phyloP scores from a whole-genome alignment of 2,329 filamentous ascomycete genomes.

The Phialophora tarda region DNA sequence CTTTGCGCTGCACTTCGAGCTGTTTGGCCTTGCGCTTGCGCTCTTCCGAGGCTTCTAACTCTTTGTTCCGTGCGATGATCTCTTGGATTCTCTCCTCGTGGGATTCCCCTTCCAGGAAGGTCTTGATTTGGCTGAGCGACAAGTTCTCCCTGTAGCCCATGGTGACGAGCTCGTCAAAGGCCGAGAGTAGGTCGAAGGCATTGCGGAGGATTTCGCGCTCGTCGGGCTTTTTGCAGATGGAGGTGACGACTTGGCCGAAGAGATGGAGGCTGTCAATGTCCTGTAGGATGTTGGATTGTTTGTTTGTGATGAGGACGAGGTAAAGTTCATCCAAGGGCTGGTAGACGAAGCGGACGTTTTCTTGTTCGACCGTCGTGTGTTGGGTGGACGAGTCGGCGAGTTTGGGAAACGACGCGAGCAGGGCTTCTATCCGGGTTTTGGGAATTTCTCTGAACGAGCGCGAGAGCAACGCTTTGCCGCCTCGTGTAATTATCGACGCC shows the following conservation, averaged over 20 bases:
- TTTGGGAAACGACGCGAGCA: conserved; percentile 97
- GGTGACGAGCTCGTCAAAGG: conserved; percentile 96
- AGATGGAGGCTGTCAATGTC: conserved; percentile 98
- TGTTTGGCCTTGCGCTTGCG: conserved; percentile 99
- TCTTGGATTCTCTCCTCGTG: conserved; percentile 99
- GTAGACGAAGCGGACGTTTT: conserved; percentile 99
- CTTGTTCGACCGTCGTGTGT: conserved; percentile 97
- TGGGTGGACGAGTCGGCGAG: conserved; percentile 94
- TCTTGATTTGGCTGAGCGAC: conserved; percentile 96
- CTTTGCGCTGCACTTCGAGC: conserved; percentile 97
- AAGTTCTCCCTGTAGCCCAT: conserved; percentile 95
- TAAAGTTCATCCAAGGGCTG: conserved; percentile 98
- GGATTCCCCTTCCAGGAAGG: conserved; percentile 98
- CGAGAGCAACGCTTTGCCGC: conserved; percentile 97
- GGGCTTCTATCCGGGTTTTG: conserved; percentile 91
- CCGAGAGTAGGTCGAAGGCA: conserved; percentile 93
- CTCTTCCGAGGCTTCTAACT: conserved; percentile 96
- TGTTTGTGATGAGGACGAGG: conserved; percentile 99
- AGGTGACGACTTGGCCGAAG: conserved; percentile 95
- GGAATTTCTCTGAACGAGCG: conserved; percentile 98
- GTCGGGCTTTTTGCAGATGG: conserved; percentile 93
- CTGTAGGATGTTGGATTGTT: conserved; percentile 98
- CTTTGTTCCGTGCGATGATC: conserved; percentile 98
- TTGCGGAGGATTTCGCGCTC: conserved; percentile 94
- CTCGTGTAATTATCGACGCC: conserved; percentile 97